phyloP scores from a whole-genome alignment of 1,284 basidiomycete species.

The Microbotryum violaceum region DNA sequence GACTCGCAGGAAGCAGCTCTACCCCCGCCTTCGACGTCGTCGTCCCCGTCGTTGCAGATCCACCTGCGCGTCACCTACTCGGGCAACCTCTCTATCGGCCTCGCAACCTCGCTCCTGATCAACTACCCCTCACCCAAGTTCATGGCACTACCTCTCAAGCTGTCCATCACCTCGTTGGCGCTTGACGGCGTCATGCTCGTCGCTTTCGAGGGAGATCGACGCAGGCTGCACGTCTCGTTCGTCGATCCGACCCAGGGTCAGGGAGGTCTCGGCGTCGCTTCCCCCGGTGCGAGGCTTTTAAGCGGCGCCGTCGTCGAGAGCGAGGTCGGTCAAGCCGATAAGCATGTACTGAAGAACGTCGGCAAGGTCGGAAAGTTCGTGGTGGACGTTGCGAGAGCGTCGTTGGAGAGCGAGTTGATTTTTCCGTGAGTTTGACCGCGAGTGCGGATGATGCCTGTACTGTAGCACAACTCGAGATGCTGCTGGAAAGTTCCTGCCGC shows the following conservation, averaged over 20 bases:
- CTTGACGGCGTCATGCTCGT: slow-evolving; percentile 80
- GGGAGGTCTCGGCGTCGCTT: neutral
- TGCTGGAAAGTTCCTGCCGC: neutral
- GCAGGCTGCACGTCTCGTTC: slow-evolving; percentile 77
- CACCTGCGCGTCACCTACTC: slow-evolving; percentile 44
- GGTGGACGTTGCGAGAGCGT: slow-evolving; percentile 87
- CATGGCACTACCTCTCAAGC: slow-evolving; percentile 90
- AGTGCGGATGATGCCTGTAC: no score
- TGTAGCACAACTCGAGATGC: no score
- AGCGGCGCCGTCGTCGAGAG: slow-evolving; percentile 89
- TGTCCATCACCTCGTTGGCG: slow-evolving; percentile 78
- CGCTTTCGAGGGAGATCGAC: slow-evolving; percentile 73
- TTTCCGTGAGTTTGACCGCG: slow-evolving; percentile 20
- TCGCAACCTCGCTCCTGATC: slow-evolving; percentile 88
- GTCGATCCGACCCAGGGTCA: slow-evolving; percentile 48
- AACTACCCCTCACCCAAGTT: slow-evolving; percentile 92
- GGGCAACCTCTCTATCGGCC: slow-evolving; percentile 49
- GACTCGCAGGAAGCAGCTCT: neutral
- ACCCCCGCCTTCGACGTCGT: slow-evolving; percentile 6
- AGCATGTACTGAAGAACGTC: slow-evolving; percentile 93
- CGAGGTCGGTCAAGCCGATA: slow-evolving; percentile 91
- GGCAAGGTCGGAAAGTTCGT: slow-evolving; percentile 94
- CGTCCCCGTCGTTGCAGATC: slow-evolving; percentile 42
- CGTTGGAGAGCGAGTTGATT: slow-evolving; percentile 53
- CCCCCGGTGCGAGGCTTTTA: slow-evolving; percentile 66